Percentiles rank a stretch among this genome's conserved stretches.
Evolutionary conservation across 768 basidiomycete species (phyloP).

Genomic region (Boletus subparvulus): DNA sequence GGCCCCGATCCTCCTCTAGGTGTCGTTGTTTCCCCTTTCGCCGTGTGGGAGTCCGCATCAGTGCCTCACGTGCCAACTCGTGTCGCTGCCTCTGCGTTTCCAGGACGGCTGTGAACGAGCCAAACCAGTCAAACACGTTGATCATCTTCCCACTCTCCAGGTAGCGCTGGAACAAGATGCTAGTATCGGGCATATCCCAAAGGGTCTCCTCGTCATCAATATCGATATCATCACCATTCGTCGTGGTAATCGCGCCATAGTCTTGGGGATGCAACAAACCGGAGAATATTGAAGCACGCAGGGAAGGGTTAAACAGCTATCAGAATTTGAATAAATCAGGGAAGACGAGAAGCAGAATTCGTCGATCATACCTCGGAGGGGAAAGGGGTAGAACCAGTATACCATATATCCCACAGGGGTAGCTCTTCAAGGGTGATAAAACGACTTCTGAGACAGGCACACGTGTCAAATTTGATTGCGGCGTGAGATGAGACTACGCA

Average conservation of each 20-base stretch:
- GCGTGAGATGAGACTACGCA: constrained; percentile 26
- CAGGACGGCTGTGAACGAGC: constrained; percentile 66
- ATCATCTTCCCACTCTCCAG: constrained; percentile 78
- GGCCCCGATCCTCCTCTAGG: constrained; percentile 19
- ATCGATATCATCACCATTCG: constrained; percentile 11
- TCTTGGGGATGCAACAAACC: constrained; percentile 61
- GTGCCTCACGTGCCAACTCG: background rate
- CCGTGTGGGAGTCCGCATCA: constrained; percentile 18
- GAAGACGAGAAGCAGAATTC: background rate
- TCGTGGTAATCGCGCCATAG: constrained; percentile 29
- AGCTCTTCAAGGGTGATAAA: constrained; percentile 48
- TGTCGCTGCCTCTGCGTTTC: constrained; percentile 50
- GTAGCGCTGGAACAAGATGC: constrained; percentile 75
- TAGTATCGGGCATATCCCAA: constrained; percentile 67
- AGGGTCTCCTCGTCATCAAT: constrained; percentile 35
- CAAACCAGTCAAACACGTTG: constrained; percentile 88
- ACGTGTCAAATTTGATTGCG: background rate
- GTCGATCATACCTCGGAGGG: constrained; percentile 57
- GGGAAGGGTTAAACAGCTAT: constrained; percentile 69
- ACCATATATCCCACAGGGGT: constrained; percentile 72
- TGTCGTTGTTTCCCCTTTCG: constrained; percentile 28
- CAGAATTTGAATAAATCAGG: background rate
- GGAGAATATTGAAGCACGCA: constrained; percentile 58
- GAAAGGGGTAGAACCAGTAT: constrained; percentile 61
- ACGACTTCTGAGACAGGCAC: constrained; percentile 36